Evolutionary conservation across 1,139 yeast genomes (phyloP), one percentile per base, ranked within the genome.

Genomic region (Debaryomycetaceae sp.): DNA sequence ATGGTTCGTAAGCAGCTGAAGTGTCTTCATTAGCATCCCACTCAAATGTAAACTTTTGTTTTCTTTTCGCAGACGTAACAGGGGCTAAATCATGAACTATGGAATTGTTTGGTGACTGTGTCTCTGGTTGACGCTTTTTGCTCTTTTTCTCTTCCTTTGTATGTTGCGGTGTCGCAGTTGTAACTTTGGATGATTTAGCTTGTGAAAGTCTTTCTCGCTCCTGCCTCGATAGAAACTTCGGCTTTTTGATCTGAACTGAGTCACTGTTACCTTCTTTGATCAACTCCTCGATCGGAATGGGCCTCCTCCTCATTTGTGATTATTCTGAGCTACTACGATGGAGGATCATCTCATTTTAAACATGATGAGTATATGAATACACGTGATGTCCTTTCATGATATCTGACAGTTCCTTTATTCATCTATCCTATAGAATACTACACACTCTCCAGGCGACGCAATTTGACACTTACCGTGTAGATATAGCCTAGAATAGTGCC

Each of bases 1-100:
- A 53, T 0, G 85, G 81, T 42, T 67, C 68, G 46, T 68, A 69
- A 1, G 65, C 68, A 0, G 55, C 55, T 0, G 80, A 58, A 0
- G 95, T 86, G 57, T 88, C 96, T 17, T 86, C 95, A 0, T 70
- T 67, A 1, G 67, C 70, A 46, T 76, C 75, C 96, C 96, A 88
- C 9, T 78, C 86, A 61, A 87, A 88, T 9, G 72, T 72, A 62
- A 85, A 86, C 53, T 74, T 76, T n/a, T 50, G 44, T n/a, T 46
- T 31, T 43, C 43, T 46, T 37, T 41, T 52, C 49, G 7, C 14
- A n/a, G 17, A 11, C 11, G 22, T 13, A 6, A 6, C 22, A 3
- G 22, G 17, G 2, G 14, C 6, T 36, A 13, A 4, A 36, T 22
- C n/a, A 6, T 17, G 22, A 40, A 23, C 44, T 44, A 42, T 49